Percentiles rank a stretch among this genome's conserved stretches.
phyloP scores from a whole-genome alignment of 1,284 basidiomycete genomes.

The Heterobasidion annosum region DNA sequence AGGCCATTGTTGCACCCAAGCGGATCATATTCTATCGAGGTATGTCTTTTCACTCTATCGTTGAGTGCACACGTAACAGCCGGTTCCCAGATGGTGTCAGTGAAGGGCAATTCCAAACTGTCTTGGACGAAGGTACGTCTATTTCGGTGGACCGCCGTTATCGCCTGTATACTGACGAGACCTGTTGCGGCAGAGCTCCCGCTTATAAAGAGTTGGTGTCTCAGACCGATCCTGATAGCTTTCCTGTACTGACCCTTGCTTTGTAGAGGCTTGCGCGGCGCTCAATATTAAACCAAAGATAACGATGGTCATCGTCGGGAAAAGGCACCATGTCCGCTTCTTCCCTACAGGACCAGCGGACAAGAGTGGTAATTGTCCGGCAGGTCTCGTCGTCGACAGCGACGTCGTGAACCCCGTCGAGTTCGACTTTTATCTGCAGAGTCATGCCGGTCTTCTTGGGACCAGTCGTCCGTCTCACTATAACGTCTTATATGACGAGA shows the following conservation, averaged over 20 bases:
- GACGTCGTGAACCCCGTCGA: constrained; percentile 67
- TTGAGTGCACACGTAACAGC: constrained; percentile 2
- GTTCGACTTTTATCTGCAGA: constrained; percentile 76
- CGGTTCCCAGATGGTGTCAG: constrained; percentile 61
- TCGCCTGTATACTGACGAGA: not conserved
- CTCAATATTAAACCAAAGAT: constrained; percentile 54
- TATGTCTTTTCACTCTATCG: constrained; percentile 17
- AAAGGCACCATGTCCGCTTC: constrained; percentile 71
- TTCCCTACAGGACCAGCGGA: constrained; percentile 58
- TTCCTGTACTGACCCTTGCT: not conserved
- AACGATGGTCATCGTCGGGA: constrained; percentile 69
- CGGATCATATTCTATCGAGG: constrained; percentile 71
- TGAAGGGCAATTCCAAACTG: constrained; percentile 70
- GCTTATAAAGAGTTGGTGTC: constrained; percentile 40
- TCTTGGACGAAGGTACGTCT: constrained; percentile 46
- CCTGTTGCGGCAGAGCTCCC: constrained; percentile 37
- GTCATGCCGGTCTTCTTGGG: constrained; percentile 59
- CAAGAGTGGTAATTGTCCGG: constrained; percentile 62
- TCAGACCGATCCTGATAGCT: not conserved
- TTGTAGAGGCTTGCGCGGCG: constrained; percentile 45
- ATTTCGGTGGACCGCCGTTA: not conserved
- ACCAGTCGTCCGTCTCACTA: constrained; percentile 55
- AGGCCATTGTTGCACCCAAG: constrained; percentile 38
- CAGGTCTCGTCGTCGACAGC: constrained; percentile 67
- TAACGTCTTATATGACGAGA: constrained; percentile 52